Evolutionary conservation across 345 rosid genomes (phyloP), one percentile per base, ranked within the genome.

Genomic region (Turritis glabra): DNA sequence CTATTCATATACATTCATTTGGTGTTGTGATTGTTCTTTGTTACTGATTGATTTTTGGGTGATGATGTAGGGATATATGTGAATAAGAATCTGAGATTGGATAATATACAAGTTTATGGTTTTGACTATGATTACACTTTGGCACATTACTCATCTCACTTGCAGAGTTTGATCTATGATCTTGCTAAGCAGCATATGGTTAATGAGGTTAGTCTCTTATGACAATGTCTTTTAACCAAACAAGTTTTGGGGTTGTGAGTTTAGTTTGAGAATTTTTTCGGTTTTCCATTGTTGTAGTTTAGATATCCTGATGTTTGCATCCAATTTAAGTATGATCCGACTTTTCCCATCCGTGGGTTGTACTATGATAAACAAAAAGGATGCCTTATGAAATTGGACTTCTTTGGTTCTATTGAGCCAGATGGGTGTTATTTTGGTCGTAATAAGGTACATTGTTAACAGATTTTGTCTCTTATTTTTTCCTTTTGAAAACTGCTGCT

Each of bases 341-440:
- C 85, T 47, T 94, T 94, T 78, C 97, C 97, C 0, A 94, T 94
- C 72, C 84, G 98, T 74, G 98, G 98, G 18, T 80, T 94, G 41
- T 87, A 87, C 77, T 94, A 88, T 68, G 98, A 91, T 71, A 94
- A 82, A 89, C 85, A 71, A 69, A 90, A 85, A 51, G 98, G 96
- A 0, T 94, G 92, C 67, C 96, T 94, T 26, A 77, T 91, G 85
- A 94, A 94, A 82, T 74, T 91, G 83, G 99, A 94, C 84, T 94
- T 94, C 84, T 94, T 94, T 82, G 99, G 99, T 54, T 94, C 97
- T 5, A 94, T 94, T 60, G 99, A 94, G 82, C 90, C 85, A 27
- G 93, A 91, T 62, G 99, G 99, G 44, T 94, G 99, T 87, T 91
- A 88, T 79, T 94, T 82, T 77, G 96, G 99, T 58, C 95, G 88